Conservation (phyloP, 2,329 filamentous ascomycete species). For the Nakataea oryzae region DNA sequence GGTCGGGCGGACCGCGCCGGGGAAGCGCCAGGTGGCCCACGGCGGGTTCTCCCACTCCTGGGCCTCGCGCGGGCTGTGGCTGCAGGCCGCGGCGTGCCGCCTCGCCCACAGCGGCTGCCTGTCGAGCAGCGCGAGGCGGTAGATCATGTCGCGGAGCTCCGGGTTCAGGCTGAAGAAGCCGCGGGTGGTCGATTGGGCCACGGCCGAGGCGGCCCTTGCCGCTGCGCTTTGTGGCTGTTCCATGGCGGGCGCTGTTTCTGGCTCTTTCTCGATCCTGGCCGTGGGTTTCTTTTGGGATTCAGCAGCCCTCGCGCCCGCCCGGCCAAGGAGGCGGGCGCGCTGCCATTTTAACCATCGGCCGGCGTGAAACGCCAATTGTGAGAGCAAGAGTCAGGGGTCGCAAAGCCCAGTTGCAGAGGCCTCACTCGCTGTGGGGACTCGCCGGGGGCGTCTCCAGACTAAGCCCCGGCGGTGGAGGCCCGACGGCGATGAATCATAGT, state of each 20-base stretch:
- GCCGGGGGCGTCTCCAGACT: too few species aligned
- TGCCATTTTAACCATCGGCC: too few species aligned
- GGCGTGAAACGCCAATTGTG: too few species aligned
- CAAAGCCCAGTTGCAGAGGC: neutral
- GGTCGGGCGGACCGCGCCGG: neutral
- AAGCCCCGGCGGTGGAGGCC: too few species aligned
- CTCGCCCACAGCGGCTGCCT: slow-evolving; percentile 3
- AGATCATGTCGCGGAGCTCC: slow-evolving; percentile 3
- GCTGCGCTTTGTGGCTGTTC: neutral
- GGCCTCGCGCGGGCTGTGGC: neutral
- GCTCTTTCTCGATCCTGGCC: neutral
- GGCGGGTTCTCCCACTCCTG: neutral
- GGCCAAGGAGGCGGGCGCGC: too few species aligned
- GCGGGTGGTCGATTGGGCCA: too few species aligned
- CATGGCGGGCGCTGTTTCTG: neutral
- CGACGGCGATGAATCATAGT: neutral
- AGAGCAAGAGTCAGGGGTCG: neutral
- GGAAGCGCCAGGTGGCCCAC: neutral
- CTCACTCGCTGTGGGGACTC: too few species aligned
- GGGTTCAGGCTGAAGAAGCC: neutral
- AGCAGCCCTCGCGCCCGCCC: too few species aligned
- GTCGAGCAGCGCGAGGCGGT: slow-evolving; percentile 6
- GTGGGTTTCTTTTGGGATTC: neutral
- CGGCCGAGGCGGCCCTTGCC: too few species aligned
- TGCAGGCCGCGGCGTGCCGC: slow-evolving; percentile 2